phyloP scores from a whole-genome alignment of 257 asterid species.

The Solanum lycopersicoides region DNA sequence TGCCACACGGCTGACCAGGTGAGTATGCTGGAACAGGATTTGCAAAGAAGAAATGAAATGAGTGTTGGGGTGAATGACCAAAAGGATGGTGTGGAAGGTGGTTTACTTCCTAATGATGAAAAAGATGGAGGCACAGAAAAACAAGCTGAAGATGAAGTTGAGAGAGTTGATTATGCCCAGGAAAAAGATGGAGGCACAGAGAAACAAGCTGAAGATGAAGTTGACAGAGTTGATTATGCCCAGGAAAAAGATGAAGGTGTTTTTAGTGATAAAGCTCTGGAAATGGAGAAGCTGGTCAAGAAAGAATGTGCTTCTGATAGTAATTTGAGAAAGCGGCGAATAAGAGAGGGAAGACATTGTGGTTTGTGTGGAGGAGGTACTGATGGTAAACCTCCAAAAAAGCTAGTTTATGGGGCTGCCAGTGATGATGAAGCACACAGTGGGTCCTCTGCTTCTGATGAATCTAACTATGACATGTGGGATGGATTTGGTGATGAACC shows the following conservation, averaged over 20 bases:
- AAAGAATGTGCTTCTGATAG: constrained; percentile 14
- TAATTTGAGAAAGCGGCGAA: constrained; percentile 33
- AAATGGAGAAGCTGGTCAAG: constrained; percentile 22
- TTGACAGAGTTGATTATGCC: constrained; percentile 18
- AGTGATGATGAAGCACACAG: constrained; percentile 80
- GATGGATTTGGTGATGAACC: constrained; percentile 97
- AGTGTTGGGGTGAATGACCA: constrained; percentile 17
- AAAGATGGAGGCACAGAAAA: constrained; percentile 8
- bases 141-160: constrained; percentile 10
- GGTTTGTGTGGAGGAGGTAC: constrained; percentile 94
- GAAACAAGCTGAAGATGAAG: constrained; percentile 7
- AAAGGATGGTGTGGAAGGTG: constrained; percentile 19
- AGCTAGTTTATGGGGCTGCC: constrained; percentile 47
- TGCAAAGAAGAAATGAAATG: constrained; percentile 16
- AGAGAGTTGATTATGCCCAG: constrained; percentile 5
- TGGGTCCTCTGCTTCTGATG: constrained; percentile 86
- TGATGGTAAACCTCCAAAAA: constrained; percentile 90
- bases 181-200: constrained; percentile 11
- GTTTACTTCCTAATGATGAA: constrained; percentile 14
- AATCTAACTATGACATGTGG: constrained; percentile 77
- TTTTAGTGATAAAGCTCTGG: constrained; percentile 26
- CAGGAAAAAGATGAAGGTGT: constrained; percentile 16
- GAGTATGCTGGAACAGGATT: constrained; percentile 23
- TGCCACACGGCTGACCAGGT: constrained; percentile 19
- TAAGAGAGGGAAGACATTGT: constrained; percentile 82